Percentiles rank a stretch among this genome's conserved stretches.
phyloP scores from a whole-genome alignment of 768 basidiomycete genomes.

The Solioccasus polychromus region DNA sequence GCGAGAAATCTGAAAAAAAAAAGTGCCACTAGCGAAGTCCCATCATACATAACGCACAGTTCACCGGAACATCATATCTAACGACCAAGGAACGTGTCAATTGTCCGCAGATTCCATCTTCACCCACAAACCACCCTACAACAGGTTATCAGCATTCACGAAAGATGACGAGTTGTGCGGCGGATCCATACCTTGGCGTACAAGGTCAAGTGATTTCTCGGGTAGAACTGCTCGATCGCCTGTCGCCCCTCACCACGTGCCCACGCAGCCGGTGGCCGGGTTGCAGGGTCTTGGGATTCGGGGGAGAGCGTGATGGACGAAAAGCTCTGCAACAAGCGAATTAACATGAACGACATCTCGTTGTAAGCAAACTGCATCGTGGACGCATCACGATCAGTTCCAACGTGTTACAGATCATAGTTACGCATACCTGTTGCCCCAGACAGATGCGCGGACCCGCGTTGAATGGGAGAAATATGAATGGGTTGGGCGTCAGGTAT shows the following conservation, averaged over 20 bases:
- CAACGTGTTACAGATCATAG: not conserved
- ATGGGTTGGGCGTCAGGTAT: slow-evolving; percentile 39
- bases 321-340: slow-evolving; percentile 29
- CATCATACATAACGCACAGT: no score
- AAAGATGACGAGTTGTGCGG: not conserved
- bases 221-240: slow-evolving; percentile 25
- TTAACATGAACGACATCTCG: slow-evolving; percentile 33
- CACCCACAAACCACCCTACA: slow-evolving; percentile 48
- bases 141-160: not conserved
- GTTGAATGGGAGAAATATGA: slow-evolving; percentile 42
- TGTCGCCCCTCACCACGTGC: slow-evolving; percentile 22
- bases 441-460: slow-evolving; percentile 39
- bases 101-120: slow-evolving; percentile 35
- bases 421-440: slow-evolving; percentile 34
- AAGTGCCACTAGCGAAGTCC: no score
- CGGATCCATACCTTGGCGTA: slow-evolving; percentile 35
- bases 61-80: no score
- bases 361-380: slow-evolving; percentile 33
- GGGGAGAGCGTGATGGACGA: slow-evolving; percentile 19
- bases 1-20: no score
- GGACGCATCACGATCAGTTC: slow-evolving; percentile 1
- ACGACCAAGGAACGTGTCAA: no score
- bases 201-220: slow-evolving; percentile 30
- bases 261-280: slow-evolving; percentile 30
- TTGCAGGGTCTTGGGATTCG: slow-evolving; percentile 28